Evolutionary conservation across 2,329 filamentous ascomycete genomes (phyloP), one percentile per base, ranked within the genome.

Genomic region (Phialophora macrospora): DNA sequence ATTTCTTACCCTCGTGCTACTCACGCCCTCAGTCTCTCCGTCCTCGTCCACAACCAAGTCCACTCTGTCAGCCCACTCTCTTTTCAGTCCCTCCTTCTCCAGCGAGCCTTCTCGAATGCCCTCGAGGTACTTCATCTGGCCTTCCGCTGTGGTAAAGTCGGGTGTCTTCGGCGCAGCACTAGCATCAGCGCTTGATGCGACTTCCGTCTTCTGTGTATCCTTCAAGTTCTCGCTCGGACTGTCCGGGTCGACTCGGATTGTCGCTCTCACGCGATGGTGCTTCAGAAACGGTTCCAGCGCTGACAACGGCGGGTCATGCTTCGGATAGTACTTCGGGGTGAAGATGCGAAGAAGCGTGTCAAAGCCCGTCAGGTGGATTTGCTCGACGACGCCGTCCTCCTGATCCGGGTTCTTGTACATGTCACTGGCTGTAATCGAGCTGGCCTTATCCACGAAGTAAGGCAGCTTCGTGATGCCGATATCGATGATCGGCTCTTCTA

Each of bases 311-410:
- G 81, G 77, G 8, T 76, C 71, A 8, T 79, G 78, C 41, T 66
- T 55, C 2, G 80, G 79, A 58, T 83, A 83, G 69, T 83, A 83
- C 67, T 81, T 82, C 5, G 79, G 69, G 68, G 82, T 75, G 70
- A 83, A 80, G 58, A 83, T 80, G 17, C 81, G 79, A 49, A 81
- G 77, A 63, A 83, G 66, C 1, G 81, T 83, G 72, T 83, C 81
- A 68, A 79, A 83, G 26, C 81, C 81, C 1, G 76, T 80, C 24
- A 83, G 74, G 74, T 83, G 81, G 44, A 82, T 75, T 71, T 83
- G 81, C 69, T 81, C 75, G 26, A 69, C 55, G 11, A 55, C 44
- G 28, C 41, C 46, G 30, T 54, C 46, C 14, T 30, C 38, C 4
- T n/a, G 30, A 4, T 57, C 44, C 12, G 77, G 60, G 3, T 73